Evolutionary conservation across 2,329 filamentous ascomycete genomes (phyloP).

Genomic region (Arthrobotrys conoides): DNA sequence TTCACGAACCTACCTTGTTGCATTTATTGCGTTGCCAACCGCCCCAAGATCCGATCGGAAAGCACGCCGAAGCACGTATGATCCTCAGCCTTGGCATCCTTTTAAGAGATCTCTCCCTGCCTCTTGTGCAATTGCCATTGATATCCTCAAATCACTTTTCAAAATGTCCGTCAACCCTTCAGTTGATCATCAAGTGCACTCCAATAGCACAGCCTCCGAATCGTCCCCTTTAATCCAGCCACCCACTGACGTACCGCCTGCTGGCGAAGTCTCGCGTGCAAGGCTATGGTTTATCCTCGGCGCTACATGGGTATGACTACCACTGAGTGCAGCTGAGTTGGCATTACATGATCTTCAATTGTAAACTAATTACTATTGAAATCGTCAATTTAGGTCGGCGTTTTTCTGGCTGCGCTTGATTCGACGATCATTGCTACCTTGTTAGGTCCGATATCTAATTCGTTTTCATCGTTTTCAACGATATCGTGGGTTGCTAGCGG

Average conservation of each 20-base stretch:
- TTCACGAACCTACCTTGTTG: neutral
- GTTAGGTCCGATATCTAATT: conserved; percentile 84
- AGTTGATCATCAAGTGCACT: neutral
- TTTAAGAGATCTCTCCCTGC: conserved; percentile 11
- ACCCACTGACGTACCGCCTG: conserved; percentile 25
- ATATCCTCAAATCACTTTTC: conserved; percentile 14
- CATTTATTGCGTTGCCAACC: conserved; percentile 22
- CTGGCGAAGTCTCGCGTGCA: conserved; percentile 52
- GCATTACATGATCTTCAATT: neutral
- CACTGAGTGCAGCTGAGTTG: neutral
- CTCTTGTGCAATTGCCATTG: neutral
- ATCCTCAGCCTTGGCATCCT: conserved; percentile 3
- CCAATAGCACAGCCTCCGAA: conserved; percentile 27
- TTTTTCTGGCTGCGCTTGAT: conserved; percentile 70
- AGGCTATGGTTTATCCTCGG: conserved; percentile 56
- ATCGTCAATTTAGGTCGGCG: conserved; percentile 38
- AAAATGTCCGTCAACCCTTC: conserved; percentile 15
- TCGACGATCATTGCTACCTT: conserved; percentile 88
- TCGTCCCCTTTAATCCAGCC: conserved; percentile 31
- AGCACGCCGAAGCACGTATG: conserved; percentile 5
- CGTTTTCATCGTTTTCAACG: conserved; percentile 83
- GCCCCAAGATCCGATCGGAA: conserved; percentile 19
- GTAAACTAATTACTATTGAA: neutral
- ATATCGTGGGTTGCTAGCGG: conserved; percentile 90
- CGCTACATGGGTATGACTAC: conserved; percentile 51